Evolutionary conservation across 192 early-diverging fungal species (phyloP).

Genomic region (Coemansia furcata): DNA sequence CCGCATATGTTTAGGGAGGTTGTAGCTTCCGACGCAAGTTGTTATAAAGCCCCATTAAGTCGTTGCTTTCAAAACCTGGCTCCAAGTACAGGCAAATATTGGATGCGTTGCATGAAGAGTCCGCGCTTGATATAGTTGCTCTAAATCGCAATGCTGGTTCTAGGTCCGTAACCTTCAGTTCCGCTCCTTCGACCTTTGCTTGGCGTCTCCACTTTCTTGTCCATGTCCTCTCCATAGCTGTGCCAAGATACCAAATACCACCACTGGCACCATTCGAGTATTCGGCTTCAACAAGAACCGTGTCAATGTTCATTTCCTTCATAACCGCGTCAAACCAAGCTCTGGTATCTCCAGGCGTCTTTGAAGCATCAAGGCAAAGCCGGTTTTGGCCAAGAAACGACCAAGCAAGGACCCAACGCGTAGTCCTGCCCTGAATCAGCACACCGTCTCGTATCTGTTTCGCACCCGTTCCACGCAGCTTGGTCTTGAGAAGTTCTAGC

Average conservation of each 20-base stretch:
- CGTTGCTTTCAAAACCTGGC: slow-evolving; percentile 8
- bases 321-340: slow-evolving; percentile 3
- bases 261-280: background rate
- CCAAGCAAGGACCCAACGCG: slow-evolving; percentile 47
- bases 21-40: slow-evolving; percentile 16
- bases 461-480: background rate
- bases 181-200: background rate
- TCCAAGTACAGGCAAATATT: slow-evolving; percentile 12
- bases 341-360: background rate
- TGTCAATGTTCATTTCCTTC: slow-evolving; percentile 7
- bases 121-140: background rate
- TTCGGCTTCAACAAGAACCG: background rate
- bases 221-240: slow-evolving; percentile 24
- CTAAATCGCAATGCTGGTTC: slow-evolving; percentile 35
- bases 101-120: background rate
- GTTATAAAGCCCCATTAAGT: slow-evolving; percentile 37
- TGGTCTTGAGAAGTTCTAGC: slow-evolving; percentile 20
- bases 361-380: slow-evolving; percentile 1
- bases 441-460: slow-evolving; percentile 16
- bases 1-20: background rate
- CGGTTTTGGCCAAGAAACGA: slow-evolving; percentile 23
- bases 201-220: slow-evolving; percentile 29
- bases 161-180: background rate
- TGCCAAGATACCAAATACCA: background rate
- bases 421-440: slow-evolving; percentile 29